These are phyloP conservation scores for Pyrus bretschneideri DNA, from an alignment of 306 rosid species.

Conservation along the genomic window DNA sequence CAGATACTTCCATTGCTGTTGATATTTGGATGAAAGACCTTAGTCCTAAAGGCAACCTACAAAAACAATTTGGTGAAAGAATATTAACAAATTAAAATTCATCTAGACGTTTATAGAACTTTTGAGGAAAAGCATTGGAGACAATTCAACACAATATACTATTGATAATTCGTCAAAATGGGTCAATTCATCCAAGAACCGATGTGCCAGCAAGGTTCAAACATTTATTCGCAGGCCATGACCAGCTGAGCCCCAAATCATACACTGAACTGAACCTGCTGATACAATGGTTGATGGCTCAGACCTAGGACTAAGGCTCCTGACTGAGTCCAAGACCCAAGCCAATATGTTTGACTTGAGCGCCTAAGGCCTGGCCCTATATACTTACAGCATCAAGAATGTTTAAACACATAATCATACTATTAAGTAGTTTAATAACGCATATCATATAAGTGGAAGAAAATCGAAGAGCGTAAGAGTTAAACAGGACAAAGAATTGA, in stretches of 20 bases:
- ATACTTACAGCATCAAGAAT: not conserved
- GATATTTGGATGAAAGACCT: constrained; percentile 83
- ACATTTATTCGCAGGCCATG: not conserved
- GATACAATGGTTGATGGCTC: not conserved
- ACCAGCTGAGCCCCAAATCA: not conserved
- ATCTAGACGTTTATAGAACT: not conserved
- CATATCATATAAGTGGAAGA: not conserved
- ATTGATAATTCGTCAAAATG: not conserved
- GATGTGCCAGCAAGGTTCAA: not conserved
- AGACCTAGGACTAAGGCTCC: not conserved
- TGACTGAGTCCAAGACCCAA: not conserved
- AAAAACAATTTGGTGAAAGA: not conserved
- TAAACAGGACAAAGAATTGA: not conserved
- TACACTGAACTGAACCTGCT: not conserved
- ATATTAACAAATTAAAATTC: not conserved
- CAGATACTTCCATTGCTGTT: constrained; percentile 91
- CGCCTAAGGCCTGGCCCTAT: not conserved
- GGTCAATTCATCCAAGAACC: not conserved
- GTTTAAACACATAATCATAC: not conserved
- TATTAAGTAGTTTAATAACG: not conserved
- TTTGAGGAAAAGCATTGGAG: not conserved
- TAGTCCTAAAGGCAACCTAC: constrained; percentile 85
- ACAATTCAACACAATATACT: not conserved
- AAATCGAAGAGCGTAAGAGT: not conserved
- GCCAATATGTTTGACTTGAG: not conserved